Base-by-base conservation (phyloP, 2,329 filamentous ascomycete genomes). In the Fusarium tanahbumbuense region DNA sequence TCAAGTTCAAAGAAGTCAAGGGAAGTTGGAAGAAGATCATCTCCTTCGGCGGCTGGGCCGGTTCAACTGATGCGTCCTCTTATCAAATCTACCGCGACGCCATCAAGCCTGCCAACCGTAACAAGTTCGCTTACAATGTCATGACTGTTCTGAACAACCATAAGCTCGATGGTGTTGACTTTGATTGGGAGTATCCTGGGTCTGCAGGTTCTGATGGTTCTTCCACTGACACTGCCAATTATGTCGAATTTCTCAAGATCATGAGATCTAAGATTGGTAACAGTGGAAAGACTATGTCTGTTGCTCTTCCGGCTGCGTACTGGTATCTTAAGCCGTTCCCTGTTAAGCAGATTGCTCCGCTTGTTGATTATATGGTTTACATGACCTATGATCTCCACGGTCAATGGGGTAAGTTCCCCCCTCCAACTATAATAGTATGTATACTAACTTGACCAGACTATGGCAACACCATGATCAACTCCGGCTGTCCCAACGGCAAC, bases 171-270 rank as follows among this genome's bases (percentile, higher is more conserved):
- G 83, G 83, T 0, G 73, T 84, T 12, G 82, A 84, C 46, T 72
- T 84, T 44, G 82, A 85, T 67, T 86, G 83, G 84, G 83, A 84
- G 57, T 84, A 85, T 56, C 80, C 80, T 1, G 78, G 76, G 1
- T 77, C 77, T 32, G 72, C 22, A 80, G 48, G 55, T 12, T 54
- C 60, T 11, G 48, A 53, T 0, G 72, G 76, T 3, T 74, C 78
- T 0, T 72, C 55, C 7, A 82, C 80, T 0, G 77, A 80, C 15
- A 76, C 74, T 2, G n/a, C 61, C 20, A 75, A 78, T 56, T 80
- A 80, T 41, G 78, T 79, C 49, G 76, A 73, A 41, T 79, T 81
- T 52, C 67, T 83, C 67, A 78, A 73, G 32, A 27, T 74, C 5
- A 67, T 78, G 50, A 71, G 71, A 18, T 61, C 65, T 28, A 68